Percentiles rank a stretch among this genome's conserved stretches.
Conservation (phyloP, 768 basidiomycete genomes). For the Collybia sp. region DNA sequence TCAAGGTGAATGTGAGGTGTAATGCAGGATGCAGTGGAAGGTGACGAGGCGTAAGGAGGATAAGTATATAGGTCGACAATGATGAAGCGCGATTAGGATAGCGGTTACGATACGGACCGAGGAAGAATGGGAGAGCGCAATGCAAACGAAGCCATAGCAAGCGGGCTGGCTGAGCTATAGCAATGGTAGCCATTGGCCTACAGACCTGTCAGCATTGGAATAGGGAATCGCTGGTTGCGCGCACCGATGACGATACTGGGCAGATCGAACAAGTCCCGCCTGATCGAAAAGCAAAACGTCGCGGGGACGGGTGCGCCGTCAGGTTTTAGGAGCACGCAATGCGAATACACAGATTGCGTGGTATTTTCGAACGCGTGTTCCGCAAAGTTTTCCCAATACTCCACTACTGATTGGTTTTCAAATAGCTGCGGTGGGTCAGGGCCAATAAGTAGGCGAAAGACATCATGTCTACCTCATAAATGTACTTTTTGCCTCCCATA, state of each 20-base stretch:
- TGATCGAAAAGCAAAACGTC: slow-evolving; percentile 94
- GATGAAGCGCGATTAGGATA: too few relatives aligned
- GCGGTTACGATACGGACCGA: neutral
- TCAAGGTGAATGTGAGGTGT: too few relatives aligned
- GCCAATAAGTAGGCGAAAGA: slow-evolving; percentile 2
- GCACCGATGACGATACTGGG: slow-evolving; percentile 85
- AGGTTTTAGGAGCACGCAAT: slow-evolving; percentile 85
- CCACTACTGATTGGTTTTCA: slow-evolving; percentile 92
- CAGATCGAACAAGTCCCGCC: slow-evolving; percentile 87
- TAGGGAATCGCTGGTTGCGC: slow-evolving; percentile 13
- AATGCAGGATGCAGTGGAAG: too few relatives aligned
- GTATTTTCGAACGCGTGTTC: slow-evolving; percentile 97
- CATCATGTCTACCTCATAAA: slow-evolving; percentile 55
- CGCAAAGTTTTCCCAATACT: slow-evolving; percentile 96
- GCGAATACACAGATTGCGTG: slow-evolving; percentile 90
- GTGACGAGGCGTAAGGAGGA: too few relatives aligned
- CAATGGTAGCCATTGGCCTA: slow-evolving; percentile 87
- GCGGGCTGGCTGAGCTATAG: slow-evolving; percentile 32
- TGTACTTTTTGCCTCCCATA: slow-evolving; percentile 51
- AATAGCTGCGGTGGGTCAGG: slow-evolving; percentile 56
- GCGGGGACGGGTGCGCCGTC: slow-evolving; percentile 81
- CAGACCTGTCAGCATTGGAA: neutral
- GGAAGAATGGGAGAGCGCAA: neutral
- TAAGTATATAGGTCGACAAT: too few relatives aligned
- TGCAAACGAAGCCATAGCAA: slow-evolving; percentile 14